phyloP scores from a whole-genome alignment of 176 grass and related monocot genomes.

The Puya raimondii region DNA sequence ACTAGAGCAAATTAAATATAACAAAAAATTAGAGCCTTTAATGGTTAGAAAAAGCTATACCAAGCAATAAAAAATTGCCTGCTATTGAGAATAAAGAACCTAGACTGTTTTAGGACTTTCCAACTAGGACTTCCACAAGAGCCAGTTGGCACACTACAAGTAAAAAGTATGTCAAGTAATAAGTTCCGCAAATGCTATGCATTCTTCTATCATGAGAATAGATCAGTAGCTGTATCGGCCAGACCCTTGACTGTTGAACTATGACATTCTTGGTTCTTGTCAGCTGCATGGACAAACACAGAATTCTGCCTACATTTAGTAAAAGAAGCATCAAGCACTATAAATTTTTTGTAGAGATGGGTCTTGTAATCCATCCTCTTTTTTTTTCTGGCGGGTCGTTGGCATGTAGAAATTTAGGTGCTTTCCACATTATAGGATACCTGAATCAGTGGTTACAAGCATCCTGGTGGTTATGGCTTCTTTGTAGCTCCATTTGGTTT shows the following conservation, averaged over 20 bases:
- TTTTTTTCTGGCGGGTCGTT: not conserved
- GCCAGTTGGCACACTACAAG: not conserved
- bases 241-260: too few species aligned
- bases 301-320: too few species aligned
- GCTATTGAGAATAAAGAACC: too few species aligned
- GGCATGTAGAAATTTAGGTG: not conserved
- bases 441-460: not conserved
- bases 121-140: slow-evolving; percentile 16
- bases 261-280: too few species aligned
- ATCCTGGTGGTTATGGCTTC: not conserved
- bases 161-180: not conserved
- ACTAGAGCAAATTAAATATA: slow-evolving; percentile 33
- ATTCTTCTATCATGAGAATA: too few species aligned
- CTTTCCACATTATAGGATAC: not conserved
- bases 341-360: too few species aligned
- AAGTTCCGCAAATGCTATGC: not conserved
- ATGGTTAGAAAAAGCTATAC: too few species aligned
- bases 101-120: slow-evolving; percentile 1
- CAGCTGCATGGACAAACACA: too few species aligned
- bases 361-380: not conserved
- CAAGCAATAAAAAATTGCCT: too few species aligned
- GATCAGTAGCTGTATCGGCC: too few species aligned
- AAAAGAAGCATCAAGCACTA: too few species aligned
- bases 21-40: slow-evolving; percentile 13
- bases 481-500: too few species aligned